Percentiles rank a stretch among this genome's conserved stretches.
Evolutionary conservation across 352 stramenopile species (phyloP).

Genomic region (Globisporangium polare): DNA sequence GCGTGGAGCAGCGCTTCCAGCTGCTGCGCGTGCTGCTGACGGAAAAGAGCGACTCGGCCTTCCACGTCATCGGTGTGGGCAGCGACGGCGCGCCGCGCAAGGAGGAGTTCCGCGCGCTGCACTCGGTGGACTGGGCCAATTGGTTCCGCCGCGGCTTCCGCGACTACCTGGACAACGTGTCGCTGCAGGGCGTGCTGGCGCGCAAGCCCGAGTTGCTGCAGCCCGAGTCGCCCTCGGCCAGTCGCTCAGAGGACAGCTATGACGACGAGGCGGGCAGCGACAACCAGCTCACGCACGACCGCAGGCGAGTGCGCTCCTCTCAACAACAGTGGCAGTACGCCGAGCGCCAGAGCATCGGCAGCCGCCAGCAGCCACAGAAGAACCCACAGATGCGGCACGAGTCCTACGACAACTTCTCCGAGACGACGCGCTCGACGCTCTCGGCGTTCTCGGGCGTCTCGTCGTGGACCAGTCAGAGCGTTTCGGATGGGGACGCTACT

Average conservation of each 20-base stretch:
- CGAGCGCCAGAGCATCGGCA: conserved; percentile 9
- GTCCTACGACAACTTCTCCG: conserved; percentile 2
- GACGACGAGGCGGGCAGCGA: not conserved
- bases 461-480: conserved; percentile 2
- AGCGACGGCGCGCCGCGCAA: conserved; percentile 33
- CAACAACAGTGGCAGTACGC: not conserved
- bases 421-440: conserved; percentile 9
- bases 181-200: conserved; percentile 30
- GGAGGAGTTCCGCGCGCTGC: conserved; percentile 40
- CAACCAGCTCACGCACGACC: not conserved
- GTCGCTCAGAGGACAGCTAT: not conserved
- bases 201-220: conserved; percentile 38
- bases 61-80: conserved; percentile 49
- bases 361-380: too few relatives aligned
- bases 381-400: not conserved
- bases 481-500: not conserved
- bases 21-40: conserved; percentile 43
- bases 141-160: conserved; percentile 46
- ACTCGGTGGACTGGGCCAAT: conserved; percentile 31
- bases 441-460: conserved; percentile 9
- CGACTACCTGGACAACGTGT: conserved; percentile 37
- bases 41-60: conserved; percentile 38
- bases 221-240: conserved; percentile 8
- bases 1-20: conserved; percentile 40
- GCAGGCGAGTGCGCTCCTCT: not conserved